phyloP scores from a whole-genome alignment of 2,329 filamentous ascomycete species.

The Paecilomyces formosus region DNA sequence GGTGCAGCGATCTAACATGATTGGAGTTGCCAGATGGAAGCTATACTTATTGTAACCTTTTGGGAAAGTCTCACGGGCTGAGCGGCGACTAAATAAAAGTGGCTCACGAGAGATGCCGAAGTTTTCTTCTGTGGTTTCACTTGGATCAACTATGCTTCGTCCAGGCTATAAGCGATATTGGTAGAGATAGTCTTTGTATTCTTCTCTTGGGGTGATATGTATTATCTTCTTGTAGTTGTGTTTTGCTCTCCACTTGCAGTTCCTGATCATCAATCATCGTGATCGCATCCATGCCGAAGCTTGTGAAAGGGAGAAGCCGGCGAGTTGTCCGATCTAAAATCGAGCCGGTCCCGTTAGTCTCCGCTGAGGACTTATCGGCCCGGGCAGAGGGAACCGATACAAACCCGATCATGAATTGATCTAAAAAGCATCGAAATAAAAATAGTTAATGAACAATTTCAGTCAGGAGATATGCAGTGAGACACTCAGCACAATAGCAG shows the following conservation, averaged over 20 bases:
- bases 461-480: too few relatives aligned
- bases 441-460: too few relatives aligned
- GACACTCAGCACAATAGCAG: too few relatives aligned
- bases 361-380: not conserved
- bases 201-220: too few relatives aligned
- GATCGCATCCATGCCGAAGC: not conserved
- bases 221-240: too few relatives aligned
- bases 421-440: not conserved
- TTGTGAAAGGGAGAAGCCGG: not conserved
- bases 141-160: not conserved
- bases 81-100: not conserved
- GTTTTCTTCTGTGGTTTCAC: not conserved
- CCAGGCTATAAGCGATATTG: not conserved
- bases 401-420: not conserved
- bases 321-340: not conserved
- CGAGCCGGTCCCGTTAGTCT: not conserved
- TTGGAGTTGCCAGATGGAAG: not conserved
- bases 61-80: not conserved
- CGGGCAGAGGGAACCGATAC: not conserved
- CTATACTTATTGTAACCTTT: not conserved
- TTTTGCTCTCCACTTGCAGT: too few relatives aligned
- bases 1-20: not conserved
- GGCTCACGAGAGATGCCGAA: not conserved
- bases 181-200: too few relatives aligned
- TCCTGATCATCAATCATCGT: not conserved